phyloP scores from a whole-genome alignment of 2,329 filamentous ascomycete species.

The Neonectria sp. region DNA sequence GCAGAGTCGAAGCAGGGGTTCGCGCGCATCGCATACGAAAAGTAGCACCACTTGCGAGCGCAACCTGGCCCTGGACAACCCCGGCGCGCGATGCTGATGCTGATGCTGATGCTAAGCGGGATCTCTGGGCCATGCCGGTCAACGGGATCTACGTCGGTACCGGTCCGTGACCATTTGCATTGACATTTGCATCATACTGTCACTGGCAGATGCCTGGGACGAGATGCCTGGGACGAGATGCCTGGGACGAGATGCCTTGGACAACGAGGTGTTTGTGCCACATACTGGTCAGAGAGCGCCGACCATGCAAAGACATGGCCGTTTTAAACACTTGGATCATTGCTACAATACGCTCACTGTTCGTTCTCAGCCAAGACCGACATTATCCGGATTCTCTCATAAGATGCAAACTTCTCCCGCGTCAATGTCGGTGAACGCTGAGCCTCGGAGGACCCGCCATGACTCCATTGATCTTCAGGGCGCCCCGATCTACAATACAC shows the following conservation, averaged over 20 bases:
- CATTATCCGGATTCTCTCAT: conserved; percentile 7
- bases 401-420: conserved; percentile 2
- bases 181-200: conserved; percentile 5
- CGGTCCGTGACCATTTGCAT: conserved; percentile 20
- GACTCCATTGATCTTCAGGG: conserved; percentile 26
- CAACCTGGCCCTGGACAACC: conserved; percentile 33
- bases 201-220: background rate
- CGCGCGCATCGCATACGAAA: conserved; percentile 27
- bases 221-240: background rate
- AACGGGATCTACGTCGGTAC: conserved; percentile 29
- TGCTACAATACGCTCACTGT: conserved; percentile 17
- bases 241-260: no score
- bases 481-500: conserved; percentile 19
- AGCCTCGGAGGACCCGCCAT: conserved; percentile 23
- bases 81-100: conserved; percentile 1
- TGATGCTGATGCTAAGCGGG: conserved; percentile 5
- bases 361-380: conserved; percentile 4
- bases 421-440: conserved; percentile 25
- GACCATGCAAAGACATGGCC: conserved; percentile 10
- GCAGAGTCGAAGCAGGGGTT: conserved; percentile 30
- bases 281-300: conserved; percentile 23
- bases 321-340: background rate
- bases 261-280: conserved; percentile 8
- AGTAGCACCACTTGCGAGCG: conserved; percentile 17
- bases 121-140: conserved; percentile 24